Base-by-base conservation (phyloP, 108 stramenopile species). In the Fragilaria radians region DNA sequence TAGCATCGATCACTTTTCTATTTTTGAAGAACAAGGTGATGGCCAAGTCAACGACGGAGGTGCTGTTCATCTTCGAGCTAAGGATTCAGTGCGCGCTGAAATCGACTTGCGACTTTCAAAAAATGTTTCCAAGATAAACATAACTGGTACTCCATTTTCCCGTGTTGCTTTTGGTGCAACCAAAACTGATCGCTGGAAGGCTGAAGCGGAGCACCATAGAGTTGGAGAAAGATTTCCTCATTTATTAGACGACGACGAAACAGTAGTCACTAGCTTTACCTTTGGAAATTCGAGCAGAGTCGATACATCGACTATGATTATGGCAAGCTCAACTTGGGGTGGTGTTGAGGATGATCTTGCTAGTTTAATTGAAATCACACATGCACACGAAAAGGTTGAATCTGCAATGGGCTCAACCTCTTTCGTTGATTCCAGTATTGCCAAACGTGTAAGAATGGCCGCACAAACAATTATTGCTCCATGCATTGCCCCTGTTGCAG, bases 401-500 rank as follows among this genome's bases (percentile, higher is more conserved):
- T 70, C 24, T 63, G 11, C 36, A 7, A 11, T 42, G 36, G 36
- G 14, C 11, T 14, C 14, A 11, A 42, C 7, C 14, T 42, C 36
- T 14, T 42, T 42, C 14, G 7, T 14, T 42, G 36, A 42, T 42
- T 42, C 36, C 36, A 42, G 14, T 42, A 42, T 93, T 54, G 88
- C 85, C 46, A 68, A 80, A 56, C 76, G 88, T 14, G 70, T 86
- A 14, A 80, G 76, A 60, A 76, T 66, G 18, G 81, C 82, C 54
- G 91, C 91, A 5, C 79, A 85, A 48, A 72, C 84, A 7, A 76
- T 93, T 60, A 73, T 93, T n/a, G 85, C 88, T 17, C 91, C 91
- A 7, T 93, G 91, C 54, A 82, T 85, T 1, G 76, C 87, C n/a
- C 83, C 83, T 7, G 11, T 76, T 3, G 58, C 67, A 21, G 76